Evolutionary conservation across 2,329 filamentous ascomycete genomes (phyloP), one percentile per base, ranked within the genome.

Genomic region (Trichoderma sp.): DNA sequence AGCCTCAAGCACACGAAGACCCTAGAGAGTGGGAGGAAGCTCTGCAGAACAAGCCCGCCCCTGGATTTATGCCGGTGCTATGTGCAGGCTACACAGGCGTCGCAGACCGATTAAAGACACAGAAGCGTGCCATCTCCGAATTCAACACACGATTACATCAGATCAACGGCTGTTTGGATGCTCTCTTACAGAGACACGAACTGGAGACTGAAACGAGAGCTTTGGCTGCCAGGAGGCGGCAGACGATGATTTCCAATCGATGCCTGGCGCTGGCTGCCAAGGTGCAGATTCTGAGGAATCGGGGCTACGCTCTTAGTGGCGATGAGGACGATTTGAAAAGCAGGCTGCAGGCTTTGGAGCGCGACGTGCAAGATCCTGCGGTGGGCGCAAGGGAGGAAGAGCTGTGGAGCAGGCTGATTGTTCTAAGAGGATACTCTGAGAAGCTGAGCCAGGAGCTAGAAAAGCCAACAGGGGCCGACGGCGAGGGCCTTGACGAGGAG

Each of bases 11-110:
- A 1, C 83, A 87, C 73, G 93, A 96, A 76, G 89, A 94, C 76
- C 87, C 90, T 46, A 86, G 88, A 72, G 91, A 92, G 76, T 96
- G 92, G 91, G 93, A 96, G 75, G 91, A 94, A 74, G 93, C 93
- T 0, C 85, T 95, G 32, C 87, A 91, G 73, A 91, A 91, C 76
- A 94, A 94, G 80, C 93, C 93, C 5, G 90, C 87, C 46, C 85
- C 89, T 10, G 90, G 90, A 65, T 93, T 89, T 76, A 91, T 96
- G 75, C 93, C 92, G 4, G 91, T 93, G 5, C 84, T 94, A 8
- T 91, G 89, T 73, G 86, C 87, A 1, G 93, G 93, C 34, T 96
- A 94, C 77, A 83, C 86, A 66, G 88, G 90, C 49, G 84, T 95
- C 52, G 89, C 89, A 26, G 86, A 90, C 71, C 89, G 93, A 54